Evolutionary conservation across 164 flowering plant genomes (phyloP), one percentile per base, ranked within the genome.

Genomic region (Vitis riparia): DNA sequence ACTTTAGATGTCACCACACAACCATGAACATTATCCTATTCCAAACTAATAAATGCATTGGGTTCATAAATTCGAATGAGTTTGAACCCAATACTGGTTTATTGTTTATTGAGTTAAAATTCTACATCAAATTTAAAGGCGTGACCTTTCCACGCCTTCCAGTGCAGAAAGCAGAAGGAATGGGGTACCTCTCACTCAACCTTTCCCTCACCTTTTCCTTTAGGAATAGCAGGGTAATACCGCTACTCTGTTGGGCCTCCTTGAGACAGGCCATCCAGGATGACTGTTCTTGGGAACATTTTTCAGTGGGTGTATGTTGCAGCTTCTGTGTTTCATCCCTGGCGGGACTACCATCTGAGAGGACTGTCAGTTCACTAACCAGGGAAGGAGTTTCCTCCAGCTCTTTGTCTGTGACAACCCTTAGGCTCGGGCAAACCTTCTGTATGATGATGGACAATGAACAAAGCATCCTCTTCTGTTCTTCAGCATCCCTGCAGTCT

Each of bases 121-220:
- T 16, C 59, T 16, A 55, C 16, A 55, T 55, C 15, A 55, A 55
- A 15, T 11, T n/a, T 11, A 12, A 55, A 15, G 10, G 3, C 8
- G 82, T 71, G 5, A 95, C 99, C 93, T 65, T 93, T 52, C 88
- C 97, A 64, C 98, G 98, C 65, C 65, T 85, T 61, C 97, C 99
- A 55, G 73, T 75, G 75, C 67, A 76, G 17, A 71, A 15, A 30
- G 56, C 69, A 67, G 92, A 68, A 51, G 95, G 97, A 71, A 84
- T 82, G n/a, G 99, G 99, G 81, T 59, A 77, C 70, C 14, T 80
- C 86, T 91, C 97, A 72, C 84, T 71, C 3, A 95, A 98, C 93
- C 68, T 93, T 50, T 88, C 97, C 48, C 55, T 55, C 51, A 69
- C 32, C 50, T 76, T 82, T 73, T 71, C 83, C 52, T 69, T 69